A percentile compares a stretch with the other conserved stretches of the same genome.
phyloP scores from a whole-genome alignment of 2,329 filamentous ascomycete genomes.

The Lachnellula occidentalis region DNA sequence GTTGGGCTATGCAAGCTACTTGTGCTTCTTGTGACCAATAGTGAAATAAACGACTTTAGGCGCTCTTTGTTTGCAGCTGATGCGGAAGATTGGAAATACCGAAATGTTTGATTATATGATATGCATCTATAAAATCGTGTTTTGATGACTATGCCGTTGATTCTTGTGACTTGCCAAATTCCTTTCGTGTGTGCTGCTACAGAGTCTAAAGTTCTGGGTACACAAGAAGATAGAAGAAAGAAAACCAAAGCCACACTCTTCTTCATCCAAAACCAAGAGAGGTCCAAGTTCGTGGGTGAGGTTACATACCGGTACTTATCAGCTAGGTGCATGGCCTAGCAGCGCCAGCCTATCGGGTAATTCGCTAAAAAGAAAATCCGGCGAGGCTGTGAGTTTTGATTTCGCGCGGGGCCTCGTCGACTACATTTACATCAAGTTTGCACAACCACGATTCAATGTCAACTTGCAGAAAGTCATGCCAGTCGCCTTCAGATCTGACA shows the following conservation, averaged over 20 bases:
- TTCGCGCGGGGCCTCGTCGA: not conserved
- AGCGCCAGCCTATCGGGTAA: not conserved
- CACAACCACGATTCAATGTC: not conserved
- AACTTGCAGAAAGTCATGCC: not conserved
- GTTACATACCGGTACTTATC: too few relatives aligned
- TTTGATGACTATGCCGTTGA: not conserved
- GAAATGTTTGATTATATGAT: not conserved
- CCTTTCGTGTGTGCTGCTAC: not conserved
- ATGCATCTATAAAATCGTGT: not conserved
- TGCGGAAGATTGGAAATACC: not conserved
- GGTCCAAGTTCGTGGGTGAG: too few relatives aligned
- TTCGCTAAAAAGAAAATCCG: not conserved
- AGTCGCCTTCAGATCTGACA: not conserved
- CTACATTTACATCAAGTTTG: not conserved
- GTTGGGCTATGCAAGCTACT: slow-evolving; percentile 3
- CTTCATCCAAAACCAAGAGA: too few relatives aligned
- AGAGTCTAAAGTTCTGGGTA: too few relatives aligned
- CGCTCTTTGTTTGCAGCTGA: slow-evolving; percentile 1
- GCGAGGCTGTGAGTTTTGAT: not conserved
- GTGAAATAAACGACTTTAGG: not conserved
- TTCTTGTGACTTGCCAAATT: too few relatives aligned
- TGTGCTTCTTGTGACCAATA: not conserved
- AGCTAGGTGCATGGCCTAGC: too few relatives aligned
- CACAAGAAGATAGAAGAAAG: too few relatives aligned
- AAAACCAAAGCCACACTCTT: not conserved